Base-by-base conservation (phyloP, 345 rosid genomes). In the Geranium brycei region DNA sequence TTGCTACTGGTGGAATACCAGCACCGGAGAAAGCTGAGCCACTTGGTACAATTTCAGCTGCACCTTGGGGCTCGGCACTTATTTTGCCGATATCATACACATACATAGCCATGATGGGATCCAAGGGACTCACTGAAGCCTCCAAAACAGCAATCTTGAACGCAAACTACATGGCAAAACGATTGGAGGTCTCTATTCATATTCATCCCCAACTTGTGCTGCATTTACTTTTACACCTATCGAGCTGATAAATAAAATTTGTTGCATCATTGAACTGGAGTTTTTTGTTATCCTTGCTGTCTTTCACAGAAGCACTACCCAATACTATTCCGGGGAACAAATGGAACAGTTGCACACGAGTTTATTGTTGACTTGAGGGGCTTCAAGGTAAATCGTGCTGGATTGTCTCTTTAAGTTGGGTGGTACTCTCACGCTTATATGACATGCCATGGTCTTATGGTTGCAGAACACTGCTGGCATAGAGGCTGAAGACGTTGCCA, bases 161-260 rank as follows among this genome's bases (percentile, higher is more conserved):
- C 61, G 99, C 99, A 64, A 93, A 93, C 81, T 93, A 93, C 96
- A 91, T 93, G 99, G 96, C 95, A 31, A 91, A 91, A 73, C 96
- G 99, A 67, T 74, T 93, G 76, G 99, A 93, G 96, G 97, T 93
- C 15, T 3, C 15, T 47, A 8, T 6, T 47, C 53, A 47, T 47
- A 10, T 2, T 47, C 14, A 47, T 23, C 28, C 28, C 28, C 28
- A 47, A 8, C 13, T 47, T 8, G 1, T 47, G 53, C 11, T 47
- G 13, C 14, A 47, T 6, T 47, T 13, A 7, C 53, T 47, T 47
- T 3, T 47, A 47, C 53, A 47, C 11, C 12, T 11, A 8, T 11
- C 53, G 7, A 8, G 53, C 53, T 47, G 53, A 47, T 47, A 47
- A 47, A 8, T 47, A 47, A 47, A 47, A 47, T 47, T 10, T 47